Conservation (phyloP, 306 rosid genomes). For the Alnus glutinosa region DNA sequence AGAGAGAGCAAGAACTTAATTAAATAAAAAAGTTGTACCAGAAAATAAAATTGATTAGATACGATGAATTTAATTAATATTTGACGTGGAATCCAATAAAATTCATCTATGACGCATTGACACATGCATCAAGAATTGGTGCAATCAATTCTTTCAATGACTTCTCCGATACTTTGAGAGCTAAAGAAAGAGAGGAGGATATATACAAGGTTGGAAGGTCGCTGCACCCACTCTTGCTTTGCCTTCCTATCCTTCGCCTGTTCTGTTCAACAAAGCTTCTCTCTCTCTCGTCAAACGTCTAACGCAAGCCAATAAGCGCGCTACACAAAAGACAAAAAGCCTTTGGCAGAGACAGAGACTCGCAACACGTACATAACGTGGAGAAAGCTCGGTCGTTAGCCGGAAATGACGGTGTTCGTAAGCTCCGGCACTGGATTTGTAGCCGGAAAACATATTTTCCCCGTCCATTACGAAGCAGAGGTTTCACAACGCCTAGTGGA, state of each 20-base stretch:
- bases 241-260: background rate
- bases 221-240: background rate
- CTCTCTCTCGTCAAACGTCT: slow-evolving; percentile 1
- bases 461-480: slow-evolving; percentile 46
- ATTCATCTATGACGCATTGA: too few relatives aligned
- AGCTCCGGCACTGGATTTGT: slow-evolving; percentile 27
- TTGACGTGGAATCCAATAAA: too few relatives aligned
- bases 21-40: too few relatives aligned
- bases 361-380: background rate
- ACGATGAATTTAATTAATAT: too few relatives aligned
- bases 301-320: background rate
- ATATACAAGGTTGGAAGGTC: background rate
- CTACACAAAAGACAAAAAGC: background rate
- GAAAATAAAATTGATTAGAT: too few relatives aligned
- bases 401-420: slow-evolving; percentile 34
- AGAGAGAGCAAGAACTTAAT: too few relatives aligned
- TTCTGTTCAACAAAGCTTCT: background rate
- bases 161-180: background rate
- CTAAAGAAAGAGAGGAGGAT: background rate
- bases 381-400: background rate
- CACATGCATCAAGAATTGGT: too few relatives aligned
- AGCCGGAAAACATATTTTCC: slow-evolving; percentile 42
- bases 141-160: too few relatives aligned
- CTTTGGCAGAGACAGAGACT: background rate
- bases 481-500: slow-evolving; percentile 58